Evolutionary conservation across 2,329 filamentous ascomycete genomes (phyloP).

Genomic region (Neofusicoccum sp.): DNA sequence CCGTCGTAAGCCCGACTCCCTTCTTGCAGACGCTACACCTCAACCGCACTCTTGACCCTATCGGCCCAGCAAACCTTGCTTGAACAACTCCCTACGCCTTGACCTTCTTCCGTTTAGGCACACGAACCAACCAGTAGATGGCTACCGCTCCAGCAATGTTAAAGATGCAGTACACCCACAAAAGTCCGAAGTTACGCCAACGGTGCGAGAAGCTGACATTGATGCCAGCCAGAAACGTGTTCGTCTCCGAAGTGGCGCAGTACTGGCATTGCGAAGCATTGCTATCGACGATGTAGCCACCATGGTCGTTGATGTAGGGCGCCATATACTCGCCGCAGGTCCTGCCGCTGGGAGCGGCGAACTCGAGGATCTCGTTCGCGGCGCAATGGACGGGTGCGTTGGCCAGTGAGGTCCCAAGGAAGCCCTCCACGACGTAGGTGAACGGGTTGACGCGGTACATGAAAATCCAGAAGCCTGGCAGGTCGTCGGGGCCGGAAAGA

Average conservation of each 20-base stretch:
- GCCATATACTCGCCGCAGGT: constrained; percentile 62
- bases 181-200: constrained; percentile 69
- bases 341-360: constrained; percentile 51
- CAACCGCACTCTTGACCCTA: too few species aligned
- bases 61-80: too few species aligned
- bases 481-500: neutral
- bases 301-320: constrained; percentile 44
- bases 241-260: neutral
- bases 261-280: neutral
- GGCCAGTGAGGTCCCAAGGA: constrained; percentile 68
- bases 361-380: constrained; percentile 63
- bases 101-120: constrained; percentile 19
- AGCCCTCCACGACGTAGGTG: constrained; percentile 73
- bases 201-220: constrained; percentile 47
- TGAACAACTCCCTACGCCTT: constrained; percentile 18
- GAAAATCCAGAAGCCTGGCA: constrained; percentile 70
- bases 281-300: constrained; percentile 36
- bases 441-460: constrained; percentile 82
- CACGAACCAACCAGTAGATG: constrained; percentile 54
- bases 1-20: too few species aligned
- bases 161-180: constrained; percentile 66
- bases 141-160: constrained; percentile 59
- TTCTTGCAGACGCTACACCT: too few species aligned
- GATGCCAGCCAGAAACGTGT: constrained; percentile 41
- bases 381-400: constrained; percentile 66